phyloP scores from a whole-genome alignment of 73 alveolate species.

The Blepharisma japonicum region DNA sequence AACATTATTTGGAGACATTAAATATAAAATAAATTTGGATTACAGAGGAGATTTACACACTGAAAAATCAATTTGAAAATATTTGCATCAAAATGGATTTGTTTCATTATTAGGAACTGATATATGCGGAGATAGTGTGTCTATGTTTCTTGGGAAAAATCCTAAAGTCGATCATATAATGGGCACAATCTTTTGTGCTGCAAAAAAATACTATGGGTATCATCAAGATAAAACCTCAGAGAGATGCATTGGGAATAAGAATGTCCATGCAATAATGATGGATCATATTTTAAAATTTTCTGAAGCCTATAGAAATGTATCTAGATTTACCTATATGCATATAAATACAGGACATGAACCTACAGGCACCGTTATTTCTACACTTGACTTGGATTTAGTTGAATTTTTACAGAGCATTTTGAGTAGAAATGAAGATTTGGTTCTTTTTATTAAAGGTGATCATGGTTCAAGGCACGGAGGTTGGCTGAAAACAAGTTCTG shows the following conservation, averaged over 20 bases:
- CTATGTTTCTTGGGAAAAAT: not conserved
- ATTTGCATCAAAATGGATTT: not conserved
- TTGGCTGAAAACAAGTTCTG: not conserved
- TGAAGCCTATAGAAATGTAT: not conserved
- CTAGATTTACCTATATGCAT: not conserved
- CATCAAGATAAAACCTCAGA: not conserved
- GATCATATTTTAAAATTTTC: not conserved
- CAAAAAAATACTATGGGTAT: not conserved
- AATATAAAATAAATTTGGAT: too few relatives aligned
- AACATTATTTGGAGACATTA: too few relatives aligned
- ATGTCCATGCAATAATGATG: not conserved
- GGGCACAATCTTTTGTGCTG: not conserved
- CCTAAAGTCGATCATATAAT: not conserved
- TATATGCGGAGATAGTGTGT: not conserved
- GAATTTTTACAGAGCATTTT: not conserved
- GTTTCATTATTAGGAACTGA: constrained; percentile 14
- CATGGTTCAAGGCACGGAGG: constrained; percentile 12
- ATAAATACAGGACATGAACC: not conserved
- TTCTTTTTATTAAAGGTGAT: constrained; percentile 5
- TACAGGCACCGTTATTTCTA: not conserved
- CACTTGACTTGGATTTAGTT: not conserved
- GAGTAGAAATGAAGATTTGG: not conserved
- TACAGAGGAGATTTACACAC: too few relatives aligned
- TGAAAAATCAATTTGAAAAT: too few relatives aligned
- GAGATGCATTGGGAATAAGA: not conserved